phyloP scores from a whole-genome alignment of 768 basidiomycete species.

The Butyriboletus loyo region DNA sequence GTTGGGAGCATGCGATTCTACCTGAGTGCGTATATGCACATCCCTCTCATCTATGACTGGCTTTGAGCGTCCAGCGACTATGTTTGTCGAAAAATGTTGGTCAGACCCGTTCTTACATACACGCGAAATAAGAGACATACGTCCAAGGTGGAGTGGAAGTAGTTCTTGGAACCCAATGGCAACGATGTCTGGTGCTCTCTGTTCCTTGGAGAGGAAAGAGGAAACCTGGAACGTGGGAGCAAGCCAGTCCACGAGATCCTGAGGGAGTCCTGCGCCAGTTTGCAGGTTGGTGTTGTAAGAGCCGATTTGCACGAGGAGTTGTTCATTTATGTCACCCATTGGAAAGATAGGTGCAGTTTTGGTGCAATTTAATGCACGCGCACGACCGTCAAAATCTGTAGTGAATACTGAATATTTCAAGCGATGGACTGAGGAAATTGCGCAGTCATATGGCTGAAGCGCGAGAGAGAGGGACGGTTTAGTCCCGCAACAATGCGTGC shows the following conservation, averaged over 20 bases:
- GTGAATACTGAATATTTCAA: background rate
- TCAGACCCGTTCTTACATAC: background rate
- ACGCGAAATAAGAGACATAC: constrained; percentile 45
- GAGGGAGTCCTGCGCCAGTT: constrained; percentile 66
- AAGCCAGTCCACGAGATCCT: constrained; percentile 92
- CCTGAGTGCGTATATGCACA: constrained; percentile 69
- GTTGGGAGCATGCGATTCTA: constrained; percentile 67
- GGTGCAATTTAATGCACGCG: background rate
- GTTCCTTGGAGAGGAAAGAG: constrained; percentile 59
- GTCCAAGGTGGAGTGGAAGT: constrained; percentile 81
- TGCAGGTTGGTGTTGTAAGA: constrained; percentile 93
- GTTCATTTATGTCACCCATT: constrained; percentile 22
- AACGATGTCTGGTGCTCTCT: constrained; percentile 76
- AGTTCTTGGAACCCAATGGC: constrained; percentile 95
- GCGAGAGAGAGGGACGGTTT: no score
- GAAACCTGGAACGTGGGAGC: constrained; percentile 78
- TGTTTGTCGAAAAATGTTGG: constrained; percentile 4
- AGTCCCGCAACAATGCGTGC: background rate
- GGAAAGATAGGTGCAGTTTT: background rate
- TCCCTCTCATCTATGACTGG: constrained; percentile 66
- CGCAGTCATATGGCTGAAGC: background rate
- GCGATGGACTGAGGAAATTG: no score
- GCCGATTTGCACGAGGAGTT: constrained; percentile 71
- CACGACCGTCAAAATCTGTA: background rate
- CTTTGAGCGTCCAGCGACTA: constrained; percentile 78